Percentiles rank a stretch among this genome's conserved stretches.
phyloP scores from a whole-genome alignment of 2,329 filamentous ascomycete species.

The Nigrospora sphaerica region DNA sequence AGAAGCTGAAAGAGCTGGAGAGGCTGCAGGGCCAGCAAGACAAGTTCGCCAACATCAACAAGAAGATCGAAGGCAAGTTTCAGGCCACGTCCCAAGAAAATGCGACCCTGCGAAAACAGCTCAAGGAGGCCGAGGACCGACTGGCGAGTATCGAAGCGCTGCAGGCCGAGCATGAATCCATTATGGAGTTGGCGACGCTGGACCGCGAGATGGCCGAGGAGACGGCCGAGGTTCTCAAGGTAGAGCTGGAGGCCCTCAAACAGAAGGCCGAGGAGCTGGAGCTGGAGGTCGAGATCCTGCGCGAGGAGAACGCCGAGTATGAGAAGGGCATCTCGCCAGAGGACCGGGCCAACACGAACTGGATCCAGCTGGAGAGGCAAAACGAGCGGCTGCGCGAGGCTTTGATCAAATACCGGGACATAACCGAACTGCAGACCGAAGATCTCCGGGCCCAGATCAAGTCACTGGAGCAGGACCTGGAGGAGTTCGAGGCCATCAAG shows the following conservation, averaged over 20 bases:
- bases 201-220: conserved; percentile 97
- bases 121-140: conserved; percentile 68
- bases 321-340: conserved; percentile 81
- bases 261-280: conserved; percentile 75
- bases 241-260: conserved; percentile 72
- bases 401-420: conserved; percentile 74
- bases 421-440: conserved; percentile 77
- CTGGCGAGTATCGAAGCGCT: conserved; percentile 64
- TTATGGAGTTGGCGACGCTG: conserved; percentile 78
- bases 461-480: conserved; percentile 64
- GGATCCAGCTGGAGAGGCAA: conserved; percentile 84
- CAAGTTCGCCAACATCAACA: conserved; percentile 75
- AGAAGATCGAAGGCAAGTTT: conserved; percentile 85
- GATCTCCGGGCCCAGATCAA: conserved; percentile 72
- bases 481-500: conserved; percentile 60
- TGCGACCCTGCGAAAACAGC: conserved; percentile 63
- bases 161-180: conserved; percentile 77
- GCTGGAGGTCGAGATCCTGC: conserved; percentile 78
- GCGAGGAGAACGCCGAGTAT: conserved; percentile 80
- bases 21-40: conserved; percentile 69
- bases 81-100: conserved; percentile 80
- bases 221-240: conserved; percentile 73
- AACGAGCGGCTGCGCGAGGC: conserved; percentile 86
- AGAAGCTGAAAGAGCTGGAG: conserved; percentile 74
- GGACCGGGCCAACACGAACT: conserved; percentile 78